Evolutionary conservation across 2,329 filamentous ascomycete species (phyloP), one percentile per base, ranked within the genome.

Genomic region (Metarhizium album): DNA sequence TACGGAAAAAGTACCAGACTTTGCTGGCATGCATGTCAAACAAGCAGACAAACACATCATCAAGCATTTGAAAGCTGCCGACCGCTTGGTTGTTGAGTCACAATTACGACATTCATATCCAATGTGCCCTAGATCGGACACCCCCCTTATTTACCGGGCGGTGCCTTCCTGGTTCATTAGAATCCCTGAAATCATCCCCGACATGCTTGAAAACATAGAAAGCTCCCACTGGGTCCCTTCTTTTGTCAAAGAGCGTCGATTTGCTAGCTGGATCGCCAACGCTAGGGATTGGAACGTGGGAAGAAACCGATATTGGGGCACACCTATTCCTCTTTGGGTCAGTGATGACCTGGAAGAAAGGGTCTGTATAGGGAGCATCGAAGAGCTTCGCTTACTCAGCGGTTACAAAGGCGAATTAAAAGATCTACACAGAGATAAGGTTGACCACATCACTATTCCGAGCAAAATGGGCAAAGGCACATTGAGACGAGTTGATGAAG

Each of bases 231-330:
- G 91, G 91, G 89, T 95, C 1, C 91, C 91, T 1, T 82, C 79
- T 1, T 87, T 87, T 59, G 90, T 97, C 54, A 95, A 95, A 67
- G 90, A 95, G 61, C 87, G 84, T 64, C 83, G 91, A 14, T 97
- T 97, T 61, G 80, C 84, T 45, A 93, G 83, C 70, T 96, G 91
- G 91, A 91, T 97, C 55, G 74, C 79, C 53, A 91, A 91, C 63
- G 90, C 91, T 14, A 84, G 86, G 53, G 91, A 97, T 67, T 97
- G 91, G 91, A 95, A 95, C 64, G 86, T 97, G 31, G 93, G 89
- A 49, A 79, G 91, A 57, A 95, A 95, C 67, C 80, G 91, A 51
- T 97, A 94, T 70, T 96, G 91, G 91, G 91, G 91, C 47, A 96
- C 90, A 0, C 90, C 90, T 2, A 82, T 96, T 53, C 90, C 90